These are phyloP conservation scores for Phytophthora gonapodyides DNA, from an alignment of 352 stramenopile species.

Conservation along the genomic window DNA sequence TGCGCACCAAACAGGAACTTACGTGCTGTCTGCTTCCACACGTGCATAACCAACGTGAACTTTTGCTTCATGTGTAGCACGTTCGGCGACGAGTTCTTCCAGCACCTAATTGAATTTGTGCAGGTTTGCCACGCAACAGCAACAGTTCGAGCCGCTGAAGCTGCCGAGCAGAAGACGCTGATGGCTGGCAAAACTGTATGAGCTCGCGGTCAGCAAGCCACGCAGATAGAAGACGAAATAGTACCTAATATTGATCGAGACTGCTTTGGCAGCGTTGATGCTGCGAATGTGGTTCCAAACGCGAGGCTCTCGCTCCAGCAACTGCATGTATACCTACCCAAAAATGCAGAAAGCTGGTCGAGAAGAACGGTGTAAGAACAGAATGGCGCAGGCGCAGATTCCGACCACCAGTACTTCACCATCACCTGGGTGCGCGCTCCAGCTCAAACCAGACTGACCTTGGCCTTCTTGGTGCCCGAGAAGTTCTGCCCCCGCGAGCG, in stretches of 20 bases:
- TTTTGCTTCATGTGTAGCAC: slow-evolving; percentile 36
- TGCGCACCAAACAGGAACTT: slow-evolving; percentile 20
- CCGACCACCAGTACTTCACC: slow-evolving; percentile 4
- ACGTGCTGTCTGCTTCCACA: slow-evolving; percentile 1
- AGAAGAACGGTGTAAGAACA: slow-evolving; percentile 15
- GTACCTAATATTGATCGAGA: slow-evolving; percentile 41
- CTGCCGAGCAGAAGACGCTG: slow-evolving; percentile 37
- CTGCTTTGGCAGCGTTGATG: slow-evolving; percentile 11
- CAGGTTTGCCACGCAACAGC: slow-evolving; percentile 73
- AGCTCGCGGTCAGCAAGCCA: slow-evolving; percentile 17
- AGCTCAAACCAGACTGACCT: slow-evolving; percentile 51
- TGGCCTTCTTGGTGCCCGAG: slow-evolving; percentile 55
- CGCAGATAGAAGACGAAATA: slow-evolving; percentile 43
- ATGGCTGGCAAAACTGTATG: slow-evolving; percentile 36
- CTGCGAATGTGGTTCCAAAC: slow-evolving; percentile 7
- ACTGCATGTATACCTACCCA: slow-evolving; percentile 21
- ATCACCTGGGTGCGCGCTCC: slow-evolving; percentile 20
- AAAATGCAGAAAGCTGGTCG: slow-evolving; percentile 18
- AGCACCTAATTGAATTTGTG: slow-evolving; percentile 79
- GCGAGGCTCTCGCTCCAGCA: slow-evolving; percentile 14
- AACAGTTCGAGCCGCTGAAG: slow-evolving; percentile 46
- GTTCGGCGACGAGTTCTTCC: slow-evolving; percentile 81
- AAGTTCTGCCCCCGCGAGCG: slow-evolving; percentile 54
- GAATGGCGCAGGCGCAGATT: slow-evolving; percentile 9
- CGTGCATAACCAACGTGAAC: slow-evolving; percentile 11